These are phyloP conservation scores for Eucalyptus sp. DNA, from an alignment of 345 rosid species.

Conservation along the genomic window DNA sequence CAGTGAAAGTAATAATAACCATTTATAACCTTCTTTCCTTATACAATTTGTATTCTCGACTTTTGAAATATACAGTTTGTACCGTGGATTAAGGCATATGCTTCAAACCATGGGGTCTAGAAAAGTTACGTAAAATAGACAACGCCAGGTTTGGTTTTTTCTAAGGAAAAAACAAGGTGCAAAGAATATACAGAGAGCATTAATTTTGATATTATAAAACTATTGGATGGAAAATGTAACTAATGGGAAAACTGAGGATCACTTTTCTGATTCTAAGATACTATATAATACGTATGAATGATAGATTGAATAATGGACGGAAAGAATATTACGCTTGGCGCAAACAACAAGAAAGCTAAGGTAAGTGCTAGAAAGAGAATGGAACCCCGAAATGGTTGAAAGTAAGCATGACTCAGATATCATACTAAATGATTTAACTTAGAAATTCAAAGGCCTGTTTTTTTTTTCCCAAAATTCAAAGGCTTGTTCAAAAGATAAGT, in stretches of 20 bases:
- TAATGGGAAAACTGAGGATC: not conserved
- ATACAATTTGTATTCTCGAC: not conserved
- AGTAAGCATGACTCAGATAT: not conserved
- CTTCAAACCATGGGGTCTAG: not conserved
- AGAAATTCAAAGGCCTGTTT: not conserved
- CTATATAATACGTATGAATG: not conserved
- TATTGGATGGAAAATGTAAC: not conserved
- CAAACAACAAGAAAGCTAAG: not conserved
- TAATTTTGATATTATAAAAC: not conserved
- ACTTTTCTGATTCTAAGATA: not conserved
- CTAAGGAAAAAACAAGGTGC: not conserved
- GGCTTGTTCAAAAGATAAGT: not conserved
- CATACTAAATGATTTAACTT: not conserved
- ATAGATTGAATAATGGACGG: not conserved
- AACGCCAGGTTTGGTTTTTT: not conserved
- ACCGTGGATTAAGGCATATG: not conserved
- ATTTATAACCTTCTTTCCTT: not conserved
- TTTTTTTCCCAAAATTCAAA: not conserved
- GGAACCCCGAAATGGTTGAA: not conserved
- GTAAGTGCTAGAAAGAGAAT: not conserved
- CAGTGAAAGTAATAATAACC: not conserved
- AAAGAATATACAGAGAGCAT: not conserved
- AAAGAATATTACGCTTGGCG: not conserved
- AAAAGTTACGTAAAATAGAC: not conserved
- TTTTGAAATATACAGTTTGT: not conserved